These are phyloP conservation scores for Phaeosphaeriaceae sp. DNA, from an alignment of 2,329 filamentous ascomycete genomes.

Conservation along the genomic window DNA sequence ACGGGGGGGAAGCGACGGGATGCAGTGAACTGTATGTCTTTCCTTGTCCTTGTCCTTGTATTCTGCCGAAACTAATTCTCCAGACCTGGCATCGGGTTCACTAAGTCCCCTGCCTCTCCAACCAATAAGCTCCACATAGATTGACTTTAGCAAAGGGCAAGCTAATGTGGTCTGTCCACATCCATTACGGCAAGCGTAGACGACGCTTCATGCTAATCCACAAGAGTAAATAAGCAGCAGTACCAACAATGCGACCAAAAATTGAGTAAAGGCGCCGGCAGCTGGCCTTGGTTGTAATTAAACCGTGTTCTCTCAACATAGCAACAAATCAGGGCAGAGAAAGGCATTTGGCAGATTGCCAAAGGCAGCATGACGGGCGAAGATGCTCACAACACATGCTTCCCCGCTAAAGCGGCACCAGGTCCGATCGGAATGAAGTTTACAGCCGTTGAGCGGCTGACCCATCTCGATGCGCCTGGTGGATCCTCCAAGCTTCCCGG, in stretches of 20 bases:
- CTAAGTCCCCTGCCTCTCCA: slow-evolving; percentile 24
- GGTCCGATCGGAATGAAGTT: slow-evolving; percentile 36
- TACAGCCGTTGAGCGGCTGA: slow-evolving; percentile 38
- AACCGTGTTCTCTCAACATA: slow-evolving; percentile 3
- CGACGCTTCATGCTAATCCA: slow-evolving; percentile 33
- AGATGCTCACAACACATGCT: slow-evolving; percentile 9
- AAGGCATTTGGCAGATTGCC: slow-evolving; percentile 3
- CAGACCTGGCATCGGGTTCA: slow-evolving; percentile 42
- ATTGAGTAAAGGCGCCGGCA: slow-evolving; percentile 11
- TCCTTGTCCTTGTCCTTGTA: slow-evolving; percentile 30
- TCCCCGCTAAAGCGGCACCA: slow-evolving; percentile 32
- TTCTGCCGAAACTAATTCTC: slow-evolving; percentile 38
- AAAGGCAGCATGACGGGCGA: neutral
- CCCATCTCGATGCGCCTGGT: slow-evolving; percentile 28
- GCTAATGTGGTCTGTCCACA: slow-evolving; percentile 35
- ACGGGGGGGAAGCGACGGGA: slow-evolving; percentile 35
- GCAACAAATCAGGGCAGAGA: slow-evolving; percentile 8
- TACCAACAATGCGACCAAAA: slow-evolving; percentile 15
- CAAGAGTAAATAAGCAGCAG: slow-evolving; percentile 55
- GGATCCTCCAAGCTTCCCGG: slow-evolving; percentile 26
- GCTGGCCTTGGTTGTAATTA: slow-evolving; percentile 22
- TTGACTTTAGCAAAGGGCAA: slow-evolving; percentile 41
- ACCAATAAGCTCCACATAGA: slow-evolving; percentile 44
- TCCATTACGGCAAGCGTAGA: slow-evolving; percentile 21
- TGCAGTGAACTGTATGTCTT: slow-evolving; percentile 29